Evolutionary conservation across 2,329 filamentous ascomycete species (phyloP), one percentile per base, ranked within the genome.

Genomic region (Colletotrichum limetticola): DNA sequence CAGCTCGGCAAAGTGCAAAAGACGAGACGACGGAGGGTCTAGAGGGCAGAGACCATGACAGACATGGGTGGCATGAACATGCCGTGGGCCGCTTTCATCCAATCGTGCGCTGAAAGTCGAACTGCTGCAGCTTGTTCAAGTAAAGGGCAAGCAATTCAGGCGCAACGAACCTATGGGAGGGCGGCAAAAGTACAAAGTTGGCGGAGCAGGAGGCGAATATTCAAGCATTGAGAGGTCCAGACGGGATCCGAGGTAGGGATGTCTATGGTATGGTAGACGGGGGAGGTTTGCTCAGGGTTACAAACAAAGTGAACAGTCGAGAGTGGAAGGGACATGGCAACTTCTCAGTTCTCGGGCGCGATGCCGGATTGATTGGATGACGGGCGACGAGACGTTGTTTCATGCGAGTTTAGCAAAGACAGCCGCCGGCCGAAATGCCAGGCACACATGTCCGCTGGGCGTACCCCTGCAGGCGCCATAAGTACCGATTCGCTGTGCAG

Each of bases 361-460:
- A 72, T 4, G 57, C 52, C 46, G 58, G 53, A 59, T 68, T 68
- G 68, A 74, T 74, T 74, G 71, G 71, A 74, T 56, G 63, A 63
- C 30, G 59, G 58, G 57, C 52, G 52, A 67, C 30, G 56, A 61
- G 56, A 35, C 68, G 30, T 35, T 63, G 71, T 74, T 74, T 74
- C 71, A 72, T 66, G 55, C 62, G 30, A 58, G 67, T 74, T 72
- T 74, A 62, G 68, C 28, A 70, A 49, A 70, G 71, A 73, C 68
- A 74, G 62, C 68, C 71, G 68, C 63, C 63, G 55, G 68, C 68
- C 71, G 42, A 61, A 16, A 57, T 70, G 71, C 61, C 71, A 73
- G 66, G 66, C 60, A 66, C 46, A 14, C 32, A 61, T 56, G 46
- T 61, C 56, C 35, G 67, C 66, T 65, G 49, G 56, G 66, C 22